phyloP scores from a whole-genome alignment of 163 green algal species.

The Chlamydomonas reinhardtii region DNA sequence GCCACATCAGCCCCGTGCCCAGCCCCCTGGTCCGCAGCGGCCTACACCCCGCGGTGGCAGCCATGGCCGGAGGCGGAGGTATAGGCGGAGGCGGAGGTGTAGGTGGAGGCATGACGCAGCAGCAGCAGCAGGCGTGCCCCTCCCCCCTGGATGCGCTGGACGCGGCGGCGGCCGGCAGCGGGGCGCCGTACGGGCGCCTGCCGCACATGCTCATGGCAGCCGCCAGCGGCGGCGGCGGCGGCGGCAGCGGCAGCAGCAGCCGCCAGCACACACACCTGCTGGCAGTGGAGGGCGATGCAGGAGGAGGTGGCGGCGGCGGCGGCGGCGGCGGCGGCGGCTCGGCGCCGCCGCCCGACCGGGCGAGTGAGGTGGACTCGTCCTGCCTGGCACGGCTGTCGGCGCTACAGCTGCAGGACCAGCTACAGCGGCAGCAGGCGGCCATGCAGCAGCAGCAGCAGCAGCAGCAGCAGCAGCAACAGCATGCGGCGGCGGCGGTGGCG shows the following conservation, averaged over 20 bases:
- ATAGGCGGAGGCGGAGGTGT: too few species aligned
- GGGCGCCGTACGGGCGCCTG: not conserved
- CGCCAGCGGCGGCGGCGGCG: not conserved
- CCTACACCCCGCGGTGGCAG: not conserved
- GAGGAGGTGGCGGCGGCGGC: too few species aligned
- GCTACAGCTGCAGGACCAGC: conserved; percentile 35
- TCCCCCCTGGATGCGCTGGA: not conserved
- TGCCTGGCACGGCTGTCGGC: conserved; percentile 25
- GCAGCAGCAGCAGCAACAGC: conserved; percentile 18
- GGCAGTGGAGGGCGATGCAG: not conserved
- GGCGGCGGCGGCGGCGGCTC: not conserved
- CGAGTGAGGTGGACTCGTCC: conserved; percentile 22
- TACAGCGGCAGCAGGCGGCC: conserved; percentile 5
- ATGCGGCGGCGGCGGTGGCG: not conserved
- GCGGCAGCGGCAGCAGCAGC: not conserved
- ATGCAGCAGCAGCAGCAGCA: not conserved
- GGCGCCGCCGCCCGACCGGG: not conserved
- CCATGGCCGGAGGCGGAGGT: too few species aligned
- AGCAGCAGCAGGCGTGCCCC: too few species aligned
- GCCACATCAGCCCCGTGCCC: not conserved
- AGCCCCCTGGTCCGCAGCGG: not conserved
- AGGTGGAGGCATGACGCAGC: too few species aligned
- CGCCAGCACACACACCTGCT: conserved; percentile 8
- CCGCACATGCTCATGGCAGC: not conserved
- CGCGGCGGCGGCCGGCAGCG: not conserved